Conservation (phyloP, 495 filamentous ascomycete genomes). For the Aspergillus campestris region DNA sequence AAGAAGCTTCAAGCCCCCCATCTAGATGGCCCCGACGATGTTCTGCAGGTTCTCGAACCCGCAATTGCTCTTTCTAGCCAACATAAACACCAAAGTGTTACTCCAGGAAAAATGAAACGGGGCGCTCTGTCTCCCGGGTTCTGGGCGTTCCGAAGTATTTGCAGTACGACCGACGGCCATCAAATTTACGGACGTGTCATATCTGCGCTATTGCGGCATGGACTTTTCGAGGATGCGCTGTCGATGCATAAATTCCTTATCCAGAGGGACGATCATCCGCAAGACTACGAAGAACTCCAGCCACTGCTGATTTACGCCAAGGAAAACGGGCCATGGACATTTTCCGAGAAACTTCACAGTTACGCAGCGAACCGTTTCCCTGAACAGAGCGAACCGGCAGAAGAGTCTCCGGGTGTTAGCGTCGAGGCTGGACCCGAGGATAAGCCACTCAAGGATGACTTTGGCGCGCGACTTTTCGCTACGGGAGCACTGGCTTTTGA, state of each 20-base stretch:
- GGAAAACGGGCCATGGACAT: conserved; percentile 18
- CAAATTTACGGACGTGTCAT: conserved; percentile 55
- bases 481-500: conserved; percentile 59
- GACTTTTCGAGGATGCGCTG: conserved; percentile 40
- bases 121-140: conserved; percentile 12
- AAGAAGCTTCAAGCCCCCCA: conserved; percentile 25
- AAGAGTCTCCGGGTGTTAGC: not conserved
- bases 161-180: conserved; percentile 29
- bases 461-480: conserved; percentile 65
- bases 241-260: conserved; percentile 53
- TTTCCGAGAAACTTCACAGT: conserved; percentile 14
- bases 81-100: not conserved
- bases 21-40: conserved; percentile 22
- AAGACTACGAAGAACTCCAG: conserved; percentile 23
- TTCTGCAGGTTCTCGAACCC: conserved; percentile 27
- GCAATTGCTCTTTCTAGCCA: conserved; percentile 9
- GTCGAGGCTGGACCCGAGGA: conserved; percentile 10
- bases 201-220: conserved; percentile 42
- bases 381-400: not conserved
- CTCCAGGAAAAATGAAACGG: not conserved
- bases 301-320: conserved; percentile 34
- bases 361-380: conserved; percentile 20
- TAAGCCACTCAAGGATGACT: conserved; percentile 42
- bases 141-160: conserved; percentile 42
- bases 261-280: conserved; percentile 42